phyloP scores from a whole-genome alignment of 164 flowering plant genomes.

The Macadamia tetraphylla region DNA sequence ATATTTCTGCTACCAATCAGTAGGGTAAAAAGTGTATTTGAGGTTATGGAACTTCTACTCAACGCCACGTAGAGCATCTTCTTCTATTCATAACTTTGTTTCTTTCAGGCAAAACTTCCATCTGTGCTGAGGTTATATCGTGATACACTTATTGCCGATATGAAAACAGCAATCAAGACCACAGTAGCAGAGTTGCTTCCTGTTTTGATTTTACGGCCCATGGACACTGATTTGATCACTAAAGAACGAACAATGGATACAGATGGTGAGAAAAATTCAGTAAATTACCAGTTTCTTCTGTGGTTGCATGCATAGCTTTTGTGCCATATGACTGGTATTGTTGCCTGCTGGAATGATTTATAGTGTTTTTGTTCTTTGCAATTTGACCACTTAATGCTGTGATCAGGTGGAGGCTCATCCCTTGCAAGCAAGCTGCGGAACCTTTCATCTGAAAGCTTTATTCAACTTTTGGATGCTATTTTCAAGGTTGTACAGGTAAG shows the following conservation, averaged over 20 bases:
- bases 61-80: background rate
- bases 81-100: background rate
- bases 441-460: slow-evolving; percentile 85
- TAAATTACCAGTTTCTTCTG: background rate
- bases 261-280: slow-evolving; percentile 54
- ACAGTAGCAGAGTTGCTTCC: slow-evolving; percentile 92
- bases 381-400: slow-evolving; percentile 9
- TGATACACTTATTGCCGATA: slow-evolving; percentile 80
- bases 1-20: too few relatives aligned
- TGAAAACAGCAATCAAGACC: slow-evolving; percentile 88
- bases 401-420: slow-evolving; percentile 76
- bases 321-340: background rate
- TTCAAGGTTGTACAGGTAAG: slow-evolving; percentile 92
- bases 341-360: background rate
- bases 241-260: slow-evolving; percentile 61
- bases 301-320: background rate
- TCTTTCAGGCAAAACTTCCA: slow-evolving; percentile 82
- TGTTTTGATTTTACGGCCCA: slow-evolving; percentile 48
- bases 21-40: too few relatives aligned
- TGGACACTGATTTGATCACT: slow-evolving; percentile 56
- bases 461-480: slow-evolving; percentile 72
- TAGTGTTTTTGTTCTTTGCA: slow-evolving; percentile 4
- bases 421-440: slow-evolving; percentile 88
- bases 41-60: too few relatives aligned
- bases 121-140: slow-evolving; percentile 86